These are phyloP conservation scores for Cinchona pubescens DNA, from an alignment of 257 asterid species.

Conservation along the genomic window DNA sequence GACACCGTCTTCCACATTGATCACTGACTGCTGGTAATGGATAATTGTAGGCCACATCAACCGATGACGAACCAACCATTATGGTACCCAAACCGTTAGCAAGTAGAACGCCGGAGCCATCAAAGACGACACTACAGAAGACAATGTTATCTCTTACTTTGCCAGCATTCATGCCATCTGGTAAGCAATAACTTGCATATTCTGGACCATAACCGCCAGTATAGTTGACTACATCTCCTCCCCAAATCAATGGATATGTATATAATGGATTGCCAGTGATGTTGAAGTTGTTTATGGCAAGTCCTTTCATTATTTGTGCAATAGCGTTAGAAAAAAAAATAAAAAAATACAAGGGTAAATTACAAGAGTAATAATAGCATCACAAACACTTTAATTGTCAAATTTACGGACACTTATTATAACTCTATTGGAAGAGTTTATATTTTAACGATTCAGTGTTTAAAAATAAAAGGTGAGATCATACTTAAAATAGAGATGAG, in stretches of 20 bases:
- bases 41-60: conserved; percentile 5
- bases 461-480: too few relatives aligned
- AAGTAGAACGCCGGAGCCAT: not conserved
- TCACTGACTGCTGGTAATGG: conserved; percentile 16
- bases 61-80: not conserved
- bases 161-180: not conserved
- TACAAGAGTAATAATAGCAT: too few relatives aligned
- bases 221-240: conserved; percentile 7
- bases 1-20: not conserved
- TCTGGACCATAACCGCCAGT: not conserved
- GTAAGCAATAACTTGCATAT: not conserved
- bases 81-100: conserved; percentile 11
- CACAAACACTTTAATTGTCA: too few relatives aligned
- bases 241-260: conserved; percentile 8
- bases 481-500: too few relatives aligned
- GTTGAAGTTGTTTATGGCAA: conserved; percentile 8
- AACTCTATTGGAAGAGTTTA: too few relatives aligned
- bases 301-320: conserved; percentile 9
- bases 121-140: not conserved
- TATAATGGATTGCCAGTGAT: not conserved
- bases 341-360: too few relatives aligned
- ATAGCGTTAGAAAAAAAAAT: not conserved
- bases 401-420: too few relatives aligned
- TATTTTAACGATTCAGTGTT: too few relatives aligned
- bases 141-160: conserved; percentile 17